Evolutionary conservation across 495 filamentous ascomycete species (phyloP), one percentile per base, ranked within the genome.

Genomic region (Penicillium desertorum): DNA sequence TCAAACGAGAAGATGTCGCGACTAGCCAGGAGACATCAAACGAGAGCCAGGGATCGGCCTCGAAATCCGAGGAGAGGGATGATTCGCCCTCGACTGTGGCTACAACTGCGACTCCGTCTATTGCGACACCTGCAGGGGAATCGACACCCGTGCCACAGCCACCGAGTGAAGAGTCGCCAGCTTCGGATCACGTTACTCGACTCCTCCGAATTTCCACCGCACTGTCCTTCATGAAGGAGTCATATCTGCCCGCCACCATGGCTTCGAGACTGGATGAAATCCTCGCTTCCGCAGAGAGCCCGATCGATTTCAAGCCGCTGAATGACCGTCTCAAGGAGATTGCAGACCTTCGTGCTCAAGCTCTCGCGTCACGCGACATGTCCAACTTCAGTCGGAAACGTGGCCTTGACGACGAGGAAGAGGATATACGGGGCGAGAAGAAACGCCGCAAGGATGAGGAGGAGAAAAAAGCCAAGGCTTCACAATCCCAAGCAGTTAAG

Each of bases 341-440:
- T 4, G 75, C 79, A 0, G 79, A 80, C 23, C 72, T 94, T 36
- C 84, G 87, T 7, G 76, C 82, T 30, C 86, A 96, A 64, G 89
- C 86, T 1, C 67, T 83, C 0, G 83, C 87, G 7, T 77, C 87
- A 19, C 80, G 90, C 27, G 81, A 83, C 2, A 61, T 86, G 6
- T 81, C 78, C 16, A 91, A 97, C 66, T 91, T 88, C 67, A 87
- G 81, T 39, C 77, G 87, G 36, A 96, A 96, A 67, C 81, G 90
- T 10, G 75, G 67, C 0, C 60, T 78, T 1, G 82, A 87, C 43
- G 91, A 95, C 23, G 89, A 93, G 37, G 90, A 85, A 19, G 79
- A 77, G 10, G 75, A 78, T 19, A 52, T 60, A 29, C 70, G 72
- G 0, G 75, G 67, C 2, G 81, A 84, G 60, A 86, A 88, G 66